phyloP scores from a whole-genome alignment of 2,329 filamentous ascomycete species.

The Paecilomyces dactylethromorphus region DNA sequence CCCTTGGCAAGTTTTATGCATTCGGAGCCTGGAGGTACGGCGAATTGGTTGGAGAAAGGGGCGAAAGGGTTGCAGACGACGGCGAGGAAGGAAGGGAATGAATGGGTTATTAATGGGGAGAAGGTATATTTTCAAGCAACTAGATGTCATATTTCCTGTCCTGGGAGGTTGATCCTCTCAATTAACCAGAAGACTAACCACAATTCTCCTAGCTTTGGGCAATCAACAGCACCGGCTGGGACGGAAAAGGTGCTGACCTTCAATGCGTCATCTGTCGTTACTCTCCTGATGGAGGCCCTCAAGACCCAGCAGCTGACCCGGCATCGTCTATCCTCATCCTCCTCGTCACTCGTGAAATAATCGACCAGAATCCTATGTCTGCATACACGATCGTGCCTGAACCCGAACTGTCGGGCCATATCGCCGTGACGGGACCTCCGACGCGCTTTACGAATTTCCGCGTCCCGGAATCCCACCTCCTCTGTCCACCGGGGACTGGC shows the following conservation, averaged over 20 bases:
- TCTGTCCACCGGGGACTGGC: constrained; percentile 40
- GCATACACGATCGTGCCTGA: constrained; percentile 45
- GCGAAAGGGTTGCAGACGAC: constrained; percentile 44
- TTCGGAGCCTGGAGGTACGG: constrained; percentile 47
- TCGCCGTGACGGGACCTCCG: constrained; percentile 45
- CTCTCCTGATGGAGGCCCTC: constrained; percentile 7
- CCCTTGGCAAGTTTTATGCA: constrained; percentile 47
- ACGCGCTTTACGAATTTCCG: constrained; percentile 40
- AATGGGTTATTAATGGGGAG: constrained; percentile 49
- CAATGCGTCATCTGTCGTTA: constrained; percentile 48
- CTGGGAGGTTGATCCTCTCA: too few species aligned
- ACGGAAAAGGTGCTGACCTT: constrained; percentile 46
- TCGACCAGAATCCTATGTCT: constrained; percentile 37
- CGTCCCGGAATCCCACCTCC: constrained; percentile 42
- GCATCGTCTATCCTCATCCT: constrained; percentile 43
- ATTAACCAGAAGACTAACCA: constrained; percentile 1
- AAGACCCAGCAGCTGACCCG: constrained; percentile 8
- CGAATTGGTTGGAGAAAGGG: constrained; percentile 48
- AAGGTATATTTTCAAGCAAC: constrained; percentile 37
- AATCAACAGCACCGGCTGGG: constrained; percentile 50
- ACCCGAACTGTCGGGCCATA: constrained; percentile 41
- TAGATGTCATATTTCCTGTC: too few species aligned
- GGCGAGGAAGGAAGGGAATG: constrained; percentile 42
- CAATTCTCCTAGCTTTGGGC: constrained; percentile 47
- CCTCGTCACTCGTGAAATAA: constrained; percentile 42